Percentiles rank a stretch among this genome's conserved stretches.
These are phyloP conservation scores for Pouteria glomerata DNA, from an alignment of 148 eudicot species.

Conservation along the genomic window DNA sequence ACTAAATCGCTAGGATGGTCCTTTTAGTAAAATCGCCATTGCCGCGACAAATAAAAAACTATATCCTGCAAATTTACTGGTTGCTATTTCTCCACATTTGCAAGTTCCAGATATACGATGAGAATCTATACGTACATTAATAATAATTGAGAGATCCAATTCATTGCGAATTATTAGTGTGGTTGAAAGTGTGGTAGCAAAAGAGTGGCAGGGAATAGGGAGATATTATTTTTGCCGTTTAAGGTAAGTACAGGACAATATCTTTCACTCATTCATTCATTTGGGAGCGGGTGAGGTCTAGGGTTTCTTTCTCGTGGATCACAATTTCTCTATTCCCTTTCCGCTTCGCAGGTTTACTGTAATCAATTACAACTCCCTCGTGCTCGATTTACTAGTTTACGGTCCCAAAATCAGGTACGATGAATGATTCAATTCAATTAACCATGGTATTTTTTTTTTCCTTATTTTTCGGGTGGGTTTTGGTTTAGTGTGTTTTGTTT, in stretches of 20 bases:
- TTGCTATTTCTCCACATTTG: not conserved
- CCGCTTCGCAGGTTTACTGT: not conserved
- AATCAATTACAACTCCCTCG: not conserved
- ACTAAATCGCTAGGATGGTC: not conserved
- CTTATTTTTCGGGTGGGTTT: not conserved
- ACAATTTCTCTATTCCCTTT: not conserved
- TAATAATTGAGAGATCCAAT: not conserved
- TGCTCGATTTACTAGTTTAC: not conserved
- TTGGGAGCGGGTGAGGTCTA: not conserved
- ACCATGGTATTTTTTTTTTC: not conserved
- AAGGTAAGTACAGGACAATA: slow-evolving; percentile 16
- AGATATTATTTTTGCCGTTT: slow-evolving; percentile 18
- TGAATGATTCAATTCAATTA: not conserved
- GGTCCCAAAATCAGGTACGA: slow-evolving; percentile 2
- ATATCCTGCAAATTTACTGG: not conserved
- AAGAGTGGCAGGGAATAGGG: slow-evolving; percentile 4
- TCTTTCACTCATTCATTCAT: not conserved
- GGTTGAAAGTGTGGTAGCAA: no score
- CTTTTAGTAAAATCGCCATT: not conserved
- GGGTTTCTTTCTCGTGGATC: slow-evolving; percentile 21
- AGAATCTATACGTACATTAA: no score
- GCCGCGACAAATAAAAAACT: not conserved
- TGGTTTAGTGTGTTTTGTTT: not conserved
- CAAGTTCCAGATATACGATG: not conserved
- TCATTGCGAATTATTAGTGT: no score